Conservation (phyloP, 345 rosid genomes). For the Brassica juncea region DNA sequence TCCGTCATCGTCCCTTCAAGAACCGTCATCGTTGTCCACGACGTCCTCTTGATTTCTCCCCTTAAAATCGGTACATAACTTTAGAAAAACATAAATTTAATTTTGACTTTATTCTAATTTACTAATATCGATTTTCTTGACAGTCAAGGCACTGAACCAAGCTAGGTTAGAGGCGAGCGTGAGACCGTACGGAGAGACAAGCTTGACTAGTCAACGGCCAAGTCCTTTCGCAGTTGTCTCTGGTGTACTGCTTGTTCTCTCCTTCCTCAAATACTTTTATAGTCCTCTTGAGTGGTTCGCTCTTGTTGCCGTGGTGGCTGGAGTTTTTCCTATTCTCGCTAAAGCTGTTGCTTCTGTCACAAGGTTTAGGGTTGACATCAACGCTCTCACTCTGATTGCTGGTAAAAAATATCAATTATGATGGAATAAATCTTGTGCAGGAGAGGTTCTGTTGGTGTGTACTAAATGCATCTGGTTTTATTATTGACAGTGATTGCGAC, state of each 20-base stretch:
- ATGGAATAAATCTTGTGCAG: too few relatives aligned
- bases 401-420: conserved; percentile 43
- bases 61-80: conserved; percentile 71
- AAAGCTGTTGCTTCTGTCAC: conserved; percentile 54
- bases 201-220: conserved; percentile 65
- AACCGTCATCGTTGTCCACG: conserved; percentile 86
- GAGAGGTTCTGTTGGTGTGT: neutral
- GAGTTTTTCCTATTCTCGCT: conserved; percentile 53
- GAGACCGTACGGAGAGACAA: conserved; percentile 55
- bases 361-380: conserved; percentile 61
- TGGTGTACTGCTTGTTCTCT: conserved; percentile 53
- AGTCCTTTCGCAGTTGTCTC: conserved; percentile 56
- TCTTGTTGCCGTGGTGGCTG: conserved; percentile 57
- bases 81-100: too few relatives aligned
- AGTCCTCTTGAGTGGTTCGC: conserved; percentile 56
- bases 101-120: too few relatives aligned
- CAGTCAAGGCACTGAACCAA: conserved; percentile 77
- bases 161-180: conserved; percentile 81
- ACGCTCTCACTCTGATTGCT: conserved; percentile 63
- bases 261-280: conserved; percentile 57
- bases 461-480: neutral
- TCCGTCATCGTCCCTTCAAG: conserved; percentile 72
- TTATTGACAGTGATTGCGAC: conserved; percentile 64
- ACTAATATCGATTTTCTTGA: neutral
- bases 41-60: conserved; percentile 57